Evolutionary conservation across 768 basidiomycete genomes (phyloP), one percentile per base, ranked within the genome.

Genomic region (Xerocomellus chrysenteron): DNA sequence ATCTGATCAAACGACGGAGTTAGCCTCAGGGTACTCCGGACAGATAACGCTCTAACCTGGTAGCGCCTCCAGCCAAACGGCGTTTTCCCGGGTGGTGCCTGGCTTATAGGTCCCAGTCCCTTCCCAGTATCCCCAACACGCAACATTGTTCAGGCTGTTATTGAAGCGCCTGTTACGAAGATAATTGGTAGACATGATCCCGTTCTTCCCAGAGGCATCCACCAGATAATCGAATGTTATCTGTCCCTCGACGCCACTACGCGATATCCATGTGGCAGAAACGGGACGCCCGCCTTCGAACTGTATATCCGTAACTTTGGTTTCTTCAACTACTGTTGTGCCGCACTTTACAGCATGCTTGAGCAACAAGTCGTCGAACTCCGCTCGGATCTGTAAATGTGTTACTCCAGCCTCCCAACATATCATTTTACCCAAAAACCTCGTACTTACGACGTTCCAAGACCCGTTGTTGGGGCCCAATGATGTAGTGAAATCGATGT

Each of bases 101-200:
- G 68, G 65, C 56, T 59, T 67, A 45, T 76, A 76, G 47, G 54
- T 54, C 0, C 54, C 63, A 2, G 65, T 51, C 16, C 65, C 68
- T 17, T 67, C 66, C 73, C 74, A 77, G 59, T 75, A 75, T 33
- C 68, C 70, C 74, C 74, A 74, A 39, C 65, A 68, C 11, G 75
- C 75, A 26, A 74, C 43, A 33, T 75, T 75, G 33, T 69, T 53
- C 11, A 74, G 66, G 19, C 51, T 68, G 37, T 68, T 61, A 50
- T 73, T 75, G 60, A 72, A 68, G 50, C 54, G 62, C 32, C 76
- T 60, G 52, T 76, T 74, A 36, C 66, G 64, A 14, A 75, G 67
- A 16, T 72, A 66, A 50, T 74, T 74, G 1, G 60, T 59, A 5
- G 60, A 61, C 32, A 61, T 50, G 1, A 61, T 55, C 1, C 57